Evolutionary conservation across 1,284 basidiomycete genomes (phyloP).

Genomic region (Pseudozyma hubeiensis): DNA sequence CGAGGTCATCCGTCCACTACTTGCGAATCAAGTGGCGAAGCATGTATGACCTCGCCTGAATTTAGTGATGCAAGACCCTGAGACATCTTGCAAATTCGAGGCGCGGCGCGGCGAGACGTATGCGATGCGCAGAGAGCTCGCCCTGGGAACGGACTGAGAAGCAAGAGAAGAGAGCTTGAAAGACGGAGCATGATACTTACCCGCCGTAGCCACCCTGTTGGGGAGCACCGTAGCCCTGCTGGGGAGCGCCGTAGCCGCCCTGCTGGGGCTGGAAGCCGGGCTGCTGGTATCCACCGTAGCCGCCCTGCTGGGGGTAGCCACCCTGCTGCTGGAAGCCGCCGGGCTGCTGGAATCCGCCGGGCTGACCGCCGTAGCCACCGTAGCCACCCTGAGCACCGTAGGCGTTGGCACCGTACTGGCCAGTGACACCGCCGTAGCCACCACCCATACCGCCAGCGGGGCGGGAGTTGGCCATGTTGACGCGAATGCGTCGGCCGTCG

Average conservation of each 20-base stretch:
- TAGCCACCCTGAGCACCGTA: constrained; percentile 55
- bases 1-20: background rate
- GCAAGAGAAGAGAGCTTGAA: constrained; percentile 1
- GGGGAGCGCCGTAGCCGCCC: constrained; percentile 55
- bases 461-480: constrained; percentile 92
- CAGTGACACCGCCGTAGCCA: constrained; percentile 63
- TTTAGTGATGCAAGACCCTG: no score
- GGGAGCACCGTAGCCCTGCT: constrained; percentile 47
- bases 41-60: no score
- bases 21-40: background rate
- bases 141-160: background rate
- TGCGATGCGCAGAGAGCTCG: no score
- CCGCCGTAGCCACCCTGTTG: constrained; percentile 58
- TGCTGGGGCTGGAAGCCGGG: constrained; percentile 54
- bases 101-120: no score
- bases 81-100: no score
- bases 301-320: constrained; percentile 51
- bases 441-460: constrained; percentile 69
- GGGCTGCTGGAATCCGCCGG: constrained; percentile 49
- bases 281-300: constrained; percentile 59
- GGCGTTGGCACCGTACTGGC: constrained; percentile 65
- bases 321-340: constrained; percentile 41
- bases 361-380: constrained; percentile 52
- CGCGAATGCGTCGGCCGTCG: constrained; percentile 87
- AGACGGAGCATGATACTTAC: constrained; percentile 22